Evolutionary conservation across 129 eudicot genomes (phyloP).

Genomic region (Arctium minus): DNA sequence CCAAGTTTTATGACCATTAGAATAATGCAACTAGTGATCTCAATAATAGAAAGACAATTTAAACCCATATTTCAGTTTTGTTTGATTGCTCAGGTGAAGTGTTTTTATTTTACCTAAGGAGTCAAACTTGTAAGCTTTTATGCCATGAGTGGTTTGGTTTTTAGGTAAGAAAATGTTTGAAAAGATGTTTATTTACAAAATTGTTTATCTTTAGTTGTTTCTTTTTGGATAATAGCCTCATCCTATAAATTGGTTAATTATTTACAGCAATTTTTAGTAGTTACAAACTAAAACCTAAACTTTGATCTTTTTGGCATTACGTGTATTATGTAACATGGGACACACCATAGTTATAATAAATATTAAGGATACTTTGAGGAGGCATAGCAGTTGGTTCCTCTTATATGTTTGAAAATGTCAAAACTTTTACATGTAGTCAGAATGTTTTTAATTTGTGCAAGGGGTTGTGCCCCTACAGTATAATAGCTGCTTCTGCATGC

Average conservation of each 20-base stretch:
- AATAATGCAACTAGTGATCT: neutral
- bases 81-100: neutral
- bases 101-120: neutral
- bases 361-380: neutral
- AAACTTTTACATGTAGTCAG: neutral
- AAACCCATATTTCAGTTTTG: neutral
- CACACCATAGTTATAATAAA: neutral
- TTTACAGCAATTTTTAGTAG: neutral
- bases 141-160: neutral
- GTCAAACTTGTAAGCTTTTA: conserved; percentile 1
- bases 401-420: neutral
- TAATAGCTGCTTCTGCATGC: neutral
- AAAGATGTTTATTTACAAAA: neutral
- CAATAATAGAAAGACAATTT: neutral
- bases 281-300: conserved; percentile 13
- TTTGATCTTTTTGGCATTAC: neutral
- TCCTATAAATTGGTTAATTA: conserved; percentile 6
- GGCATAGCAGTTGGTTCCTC: neutral
- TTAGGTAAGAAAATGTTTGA: neutral
- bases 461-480: neutral
- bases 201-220: conserved; percentile 2
- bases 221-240: conserved; percentile 11
- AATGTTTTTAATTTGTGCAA: neutral
- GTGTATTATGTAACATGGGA: neutral
- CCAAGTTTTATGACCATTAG: neutral